phyloP scores from a whole-genome alignment of 305 asterid genomes.

The Fraxinus dipetala region DNA sequence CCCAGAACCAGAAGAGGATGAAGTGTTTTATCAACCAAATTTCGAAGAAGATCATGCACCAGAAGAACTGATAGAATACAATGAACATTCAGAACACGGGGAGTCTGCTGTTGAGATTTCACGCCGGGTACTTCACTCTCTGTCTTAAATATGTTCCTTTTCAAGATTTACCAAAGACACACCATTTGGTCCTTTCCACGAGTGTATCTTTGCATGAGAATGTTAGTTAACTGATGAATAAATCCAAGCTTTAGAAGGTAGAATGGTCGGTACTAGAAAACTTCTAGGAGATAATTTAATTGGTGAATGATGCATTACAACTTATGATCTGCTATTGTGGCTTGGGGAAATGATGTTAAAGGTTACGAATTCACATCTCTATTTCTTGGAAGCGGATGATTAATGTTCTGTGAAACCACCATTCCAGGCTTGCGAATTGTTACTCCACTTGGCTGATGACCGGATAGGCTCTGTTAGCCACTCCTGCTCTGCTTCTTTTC shows the following conservation, averaged over 20 bases:
- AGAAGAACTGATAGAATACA: conserved; percentile 46
- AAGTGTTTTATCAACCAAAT: conserved; percentile 53
- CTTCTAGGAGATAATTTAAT: conserved; percentile 7
- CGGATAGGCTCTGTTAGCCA: neutral
- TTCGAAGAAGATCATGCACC: conserved; percentile 57
- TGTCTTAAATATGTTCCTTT: conserved; percentile 10
- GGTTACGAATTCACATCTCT: neutral
- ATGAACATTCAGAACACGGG: conserved; percentile 50
- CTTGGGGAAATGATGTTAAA: conserved; percentile 10
- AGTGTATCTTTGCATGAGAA: conserved; percentile 4
- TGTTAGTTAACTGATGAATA: neutral
- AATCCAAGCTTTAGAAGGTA: conserved; percentile 12
- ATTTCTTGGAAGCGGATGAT: conserved; percentile 4
- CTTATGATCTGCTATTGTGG: neutral
- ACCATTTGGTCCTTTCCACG: neutral
- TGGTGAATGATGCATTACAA: conserved; percentile 4
- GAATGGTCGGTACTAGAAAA: neutral
- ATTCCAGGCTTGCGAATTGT: neutral
- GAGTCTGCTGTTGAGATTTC: conserved; percentile 53
- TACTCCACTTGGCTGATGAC: neutral
- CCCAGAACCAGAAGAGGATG: conserved; percentile 92
- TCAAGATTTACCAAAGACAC: neutral
- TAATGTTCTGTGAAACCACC: neutral
- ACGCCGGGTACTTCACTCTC: conserved; percentile 62
- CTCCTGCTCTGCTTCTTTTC: neutral